Conservation (phyloP, 257 asterid species). For the Asclepias syriaca region DNA sequence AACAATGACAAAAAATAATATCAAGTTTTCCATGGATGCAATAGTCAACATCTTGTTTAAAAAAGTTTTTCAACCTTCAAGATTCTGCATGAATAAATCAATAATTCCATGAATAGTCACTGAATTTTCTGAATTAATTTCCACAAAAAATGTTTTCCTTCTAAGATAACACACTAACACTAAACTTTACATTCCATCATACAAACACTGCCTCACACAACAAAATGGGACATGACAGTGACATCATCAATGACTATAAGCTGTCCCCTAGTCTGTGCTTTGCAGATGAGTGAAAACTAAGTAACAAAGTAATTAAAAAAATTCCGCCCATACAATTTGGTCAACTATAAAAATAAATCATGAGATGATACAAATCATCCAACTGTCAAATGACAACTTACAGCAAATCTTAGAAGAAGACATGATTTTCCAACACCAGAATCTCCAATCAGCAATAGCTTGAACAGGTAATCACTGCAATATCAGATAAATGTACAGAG, state of each 20-base stretch:
- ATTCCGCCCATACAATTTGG: neutral
- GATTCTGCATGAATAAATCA: neutral
- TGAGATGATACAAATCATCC: neutral
- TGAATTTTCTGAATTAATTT: neutral
- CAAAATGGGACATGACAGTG: neutral
- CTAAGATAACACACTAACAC: neutral
- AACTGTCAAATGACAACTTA: slow-evolving; percentile 12
- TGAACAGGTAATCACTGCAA: slow-evolving; percentile 34
- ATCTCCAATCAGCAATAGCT: slow-evolving; percentile 37
- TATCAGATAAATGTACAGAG: neutral
- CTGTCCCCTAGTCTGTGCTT: neutral
- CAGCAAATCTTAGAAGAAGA: slow-evolving; percentile 35
- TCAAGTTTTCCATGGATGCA: neutral
- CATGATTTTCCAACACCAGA: slow-evolving; percentile 42
- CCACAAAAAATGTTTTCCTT: neutral
- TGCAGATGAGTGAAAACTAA: neutral
- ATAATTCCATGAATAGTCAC: neutral
- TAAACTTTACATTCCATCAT: neutral
- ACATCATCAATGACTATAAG: neutral
- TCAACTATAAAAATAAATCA: neutral
- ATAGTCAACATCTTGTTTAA: neutral
- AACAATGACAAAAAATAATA: neutral
- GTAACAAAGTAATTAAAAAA: neutral
- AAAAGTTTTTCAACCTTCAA: neutral
- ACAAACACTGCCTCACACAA: neutral